These are phyloP conservation scores for Nemania sp. DNA, from an alignment of 2,329 filamentous ascomycete species.

Conservation along the genomic window DNA sequence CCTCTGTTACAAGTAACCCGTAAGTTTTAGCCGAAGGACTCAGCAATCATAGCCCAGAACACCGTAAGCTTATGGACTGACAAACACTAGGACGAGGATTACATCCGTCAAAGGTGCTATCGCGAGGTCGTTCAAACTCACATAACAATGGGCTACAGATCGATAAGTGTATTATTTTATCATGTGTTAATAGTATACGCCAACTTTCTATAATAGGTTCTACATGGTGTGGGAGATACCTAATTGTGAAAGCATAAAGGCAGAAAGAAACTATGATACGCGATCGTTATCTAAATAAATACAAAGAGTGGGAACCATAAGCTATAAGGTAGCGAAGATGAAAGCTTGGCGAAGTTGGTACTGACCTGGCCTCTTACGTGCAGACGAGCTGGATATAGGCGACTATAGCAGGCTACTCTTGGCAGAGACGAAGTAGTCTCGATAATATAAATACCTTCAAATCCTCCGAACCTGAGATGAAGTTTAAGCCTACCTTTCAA, in stretches of 20 bases:
- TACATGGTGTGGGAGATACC: neutral
- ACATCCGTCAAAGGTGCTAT: no score
- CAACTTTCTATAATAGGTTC: no score
- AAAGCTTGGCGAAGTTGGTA: neutral
- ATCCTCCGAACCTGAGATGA: neutral
- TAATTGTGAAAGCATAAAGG: neutral
- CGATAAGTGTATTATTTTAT: no score
- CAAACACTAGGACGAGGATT: neutral
- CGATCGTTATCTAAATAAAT: neutral
- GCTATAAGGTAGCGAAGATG: neutral
- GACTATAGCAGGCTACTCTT: neutral
- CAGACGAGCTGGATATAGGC: neutral
- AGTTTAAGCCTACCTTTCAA: neutral
- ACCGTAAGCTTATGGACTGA: neutral
- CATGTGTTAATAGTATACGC: no score
- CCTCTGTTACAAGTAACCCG: neutral
- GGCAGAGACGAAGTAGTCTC: neutral
- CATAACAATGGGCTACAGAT: no score
- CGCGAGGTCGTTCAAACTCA: no score
- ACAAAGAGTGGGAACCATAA: neutral
- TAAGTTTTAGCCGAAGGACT: neutral
- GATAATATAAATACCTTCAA: slow-evolving; percentile 10
- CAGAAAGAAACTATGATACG: neutral
- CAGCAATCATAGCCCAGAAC: neutral
- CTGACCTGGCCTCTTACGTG: neutral